phyloP scores from a whole-genome alignment of 139 green algal genomes.

The Trebouxia sp. region DNA sequence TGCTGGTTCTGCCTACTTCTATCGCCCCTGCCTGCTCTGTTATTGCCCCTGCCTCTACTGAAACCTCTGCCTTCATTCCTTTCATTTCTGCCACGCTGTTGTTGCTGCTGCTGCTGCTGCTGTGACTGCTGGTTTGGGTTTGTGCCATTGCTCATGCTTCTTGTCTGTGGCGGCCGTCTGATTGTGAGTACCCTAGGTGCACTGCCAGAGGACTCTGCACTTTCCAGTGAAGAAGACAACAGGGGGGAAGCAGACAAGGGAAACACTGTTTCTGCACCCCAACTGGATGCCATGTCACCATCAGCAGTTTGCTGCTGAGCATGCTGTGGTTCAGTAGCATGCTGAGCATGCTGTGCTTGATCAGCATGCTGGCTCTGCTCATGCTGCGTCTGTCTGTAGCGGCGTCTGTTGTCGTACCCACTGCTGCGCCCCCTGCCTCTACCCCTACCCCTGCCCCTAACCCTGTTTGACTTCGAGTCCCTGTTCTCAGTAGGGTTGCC shows the following conservation, averaged over 20 bases:
- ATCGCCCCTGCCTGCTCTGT: neutral
- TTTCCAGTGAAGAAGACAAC: neutral
- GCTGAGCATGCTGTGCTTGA: neutral
- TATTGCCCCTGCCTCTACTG: neutral
- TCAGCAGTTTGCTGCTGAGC: neutral
- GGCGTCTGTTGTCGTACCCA: neutral
- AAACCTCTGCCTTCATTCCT: neutral
- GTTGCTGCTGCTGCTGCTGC: neutral
- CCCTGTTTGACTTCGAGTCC: neutral
- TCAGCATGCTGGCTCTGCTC: neutral
- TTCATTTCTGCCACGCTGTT: neutral
- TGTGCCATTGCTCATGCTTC: neutral
- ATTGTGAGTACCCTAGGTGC: neutral
- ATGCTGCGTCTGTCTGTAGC: neutral
- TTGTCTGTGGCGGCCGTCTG: neutral
- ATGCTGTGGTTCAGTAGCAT: neutral
- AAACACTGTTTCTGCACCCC: conserved; percentile 9
- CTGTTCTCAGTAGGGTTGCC: neutral
- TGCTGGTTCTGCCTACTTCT: neutral
- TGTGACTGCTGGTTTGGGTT: neutral
- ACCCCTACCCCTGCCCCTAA: neutral
- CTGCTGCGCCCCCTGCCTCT: neutral
- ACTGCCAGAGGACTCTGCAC: neutral
- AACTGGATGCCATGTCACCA: neutral
- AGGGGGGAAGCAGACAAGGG: neutral